Conservation (phyloP, 257 asterid species). For the Galeopsis tetrahit region DNA sequence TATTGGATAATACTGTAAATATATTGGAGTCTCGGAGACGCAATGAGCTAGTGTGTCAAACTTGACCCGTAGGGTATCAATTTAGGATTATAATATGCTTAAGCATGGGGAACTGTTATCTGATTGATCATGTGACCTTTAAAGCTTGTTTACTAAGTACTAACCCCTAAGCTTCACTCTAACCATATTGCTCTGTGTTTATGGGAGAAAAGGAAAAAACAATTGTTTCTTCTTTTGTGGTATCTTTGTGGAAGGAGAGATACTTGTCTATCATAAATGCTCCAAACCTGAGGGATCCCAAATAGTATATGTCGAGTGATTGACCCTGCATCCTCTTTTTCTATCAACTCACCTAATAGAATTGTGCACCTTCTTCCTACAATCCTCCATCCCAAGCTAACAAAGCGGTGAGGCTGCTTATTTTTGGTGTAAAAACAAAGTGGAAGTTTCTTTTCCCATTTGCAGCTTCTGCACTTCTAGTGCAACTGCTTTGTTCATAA, state of each 20-base stretch:
- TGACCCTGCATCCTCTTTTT: constrained; percentile 1
- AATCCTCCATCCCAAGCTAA: neutral
- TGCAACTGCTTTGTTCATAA: constrained; percentile 12
- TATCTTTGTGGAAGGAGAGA: neutral
- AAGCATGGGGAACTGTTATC: neutral
- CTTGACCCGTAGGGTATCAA: constrained; percentile 18
- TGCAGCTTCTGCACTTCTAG: constrained; percentile 20
- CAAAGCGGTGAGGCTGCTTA: constrained; percentile 13
- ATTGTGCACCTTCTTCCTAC: neutral
- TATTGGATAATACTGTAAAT: constrained; percentile 4
- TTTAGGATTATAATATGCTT: neutral
- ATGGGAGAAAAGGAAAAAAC: neutral
- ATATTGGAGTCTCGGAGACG: constrained; percentile 1
- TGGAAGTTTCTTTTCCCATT: neutral
- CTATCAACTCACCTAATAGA: neutral
- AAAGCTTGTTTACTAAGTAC: neutral
- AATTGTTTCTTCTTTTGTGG: neutral
- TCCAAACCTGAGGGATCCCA: constrained; percentile 2
- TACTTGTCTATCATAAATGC: neutral
- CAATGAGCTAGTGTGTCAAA: neutral
- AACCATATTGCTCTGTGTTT: neutral
- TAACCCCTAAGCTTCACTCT: constrained; percentile 6
- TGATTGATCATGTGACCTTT: constrained; percentile 8
- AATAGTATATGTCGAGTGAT: constrained; percentile 2
- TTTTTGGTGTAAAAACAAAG: neutral